Conservation (phyloP, 2,329 filamentous ascomycete genomes). For the Fonsecaea erecta region DNA sequence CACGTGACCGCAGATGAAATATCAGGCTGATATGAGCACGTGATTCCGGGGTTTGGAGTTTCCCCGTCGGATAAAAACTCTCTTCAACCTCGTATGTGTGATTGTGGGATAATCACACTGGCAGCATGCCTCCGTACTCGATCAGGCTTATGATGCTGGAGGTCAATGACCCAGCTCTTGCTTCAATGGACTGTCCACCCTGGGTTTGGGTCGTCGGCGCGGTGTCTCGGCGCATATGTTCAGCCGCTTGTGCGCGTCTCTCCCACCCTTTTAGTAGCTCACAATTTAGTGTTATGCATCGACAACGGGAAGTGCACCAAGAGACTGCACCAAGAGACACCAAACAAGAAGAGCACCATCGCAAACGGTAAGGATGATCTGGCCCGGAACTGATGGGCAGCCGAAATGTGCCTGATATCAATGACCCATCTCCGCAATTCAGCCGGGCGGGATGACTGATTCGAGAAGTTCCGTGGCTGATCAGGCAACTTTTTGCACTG, state of each 20-base stretch:
- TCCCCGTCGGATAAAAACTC: background rate
- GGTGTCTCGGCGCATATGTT: background rate
- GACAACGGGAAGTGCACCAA: background rate
- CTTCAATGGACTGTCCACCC: background rate
- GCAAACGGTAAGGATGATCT: background rate
- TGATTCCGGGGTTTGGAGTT: background rate
- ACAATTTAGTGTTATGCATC: background rate
- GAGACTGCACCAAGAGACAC: too few species aligned
- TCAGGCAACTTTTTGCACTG: slow-evolving; percentile 6
- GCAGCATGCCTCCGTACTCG: background rate
- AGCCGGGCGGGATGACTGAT: slow-evolving; percentile 20
- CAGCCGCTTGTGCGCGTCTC: background rate
- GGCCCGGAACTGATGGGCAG: background rate
- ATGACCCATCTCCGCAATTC: slow-evolving; percentile 19
- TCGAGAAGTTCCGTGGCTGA: slow-evolving; percentile 10
- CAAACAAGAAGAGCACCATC: background rate
- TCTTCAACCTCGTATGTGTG: background rate
- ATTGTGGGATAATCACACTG: background rate
- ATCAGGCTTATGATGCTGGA: background rate
- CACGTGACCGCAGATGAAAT: background rate
- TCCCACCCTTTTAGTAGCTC: background rate
- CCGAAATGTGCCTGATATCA: slow-evolving; percentile 32
- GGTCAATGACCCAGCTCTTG: background rate
- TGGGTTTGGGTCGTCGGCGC: background rate
- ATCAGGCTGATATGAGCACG: background rate